These are phyloP conservation scores for Coccomyxa subellipsoidea DNA, from an alignment of 163 green algal species.

Conservation along the genomic window DNA sequence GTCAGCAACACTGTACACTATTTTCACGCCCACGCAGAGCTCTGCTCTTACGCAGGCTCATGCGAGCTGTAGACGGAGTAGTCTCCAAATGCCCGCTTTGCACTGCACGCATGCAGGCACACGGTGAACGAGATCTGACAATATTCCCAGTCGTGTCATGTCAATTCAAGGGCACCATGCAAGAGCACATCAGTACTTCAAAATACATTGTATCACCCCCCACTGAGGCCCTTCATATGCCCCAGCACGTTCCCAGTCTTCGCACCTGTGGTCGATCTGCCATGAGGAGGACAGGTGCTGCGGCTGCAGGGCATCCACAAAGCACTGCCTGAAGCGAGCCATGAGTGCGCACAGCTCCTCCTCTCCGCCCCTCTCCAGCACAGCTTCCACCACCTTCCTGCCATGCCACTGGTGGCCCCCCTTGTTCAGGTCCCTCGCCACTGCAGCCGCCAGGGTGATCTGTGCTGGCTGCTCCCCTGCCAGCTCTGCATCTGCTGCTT, in stretches of 20 bases:
- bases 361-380: neutral
- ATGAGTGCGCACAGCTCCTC: neutral
- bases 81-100: neutral
- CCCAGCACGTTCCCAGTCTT: too few relatives aligned
- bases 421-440: neutral
- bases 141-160: too few relatives aligned
- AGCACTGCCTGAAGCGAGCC: constrained; percentile 3
- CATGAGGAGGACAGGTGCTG: constrained; percentile 13
- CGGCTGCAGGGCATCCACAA: neutral
- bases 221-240: neutral
- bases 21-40: too few relatives aligned
- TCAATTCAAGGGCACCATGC: too few relatives aligned
- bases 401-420: neutral
- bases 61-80: neutral
- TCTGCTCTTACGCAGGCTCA: neutral
- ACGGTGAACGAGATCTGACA: too few relatives aligned
- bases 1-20: too few relatives aligned
- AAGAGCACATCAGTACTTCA: too few relatives aligned
- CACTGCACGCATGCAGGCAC: neutral
- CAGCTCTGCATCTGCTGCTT: neutral
- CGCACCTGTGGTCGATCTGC: constrained; percentile 20
- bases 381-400: neutral
- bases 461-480: neutral
- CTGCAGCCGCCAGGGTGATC: neutral
- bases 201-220: too few relatives aligned